Percentiles rank a stretch among this genome's conserved stretches.
Conservation (phyloP, 129 eudicot species). For the Rutidosis leptorrhynchoides region DNA sequence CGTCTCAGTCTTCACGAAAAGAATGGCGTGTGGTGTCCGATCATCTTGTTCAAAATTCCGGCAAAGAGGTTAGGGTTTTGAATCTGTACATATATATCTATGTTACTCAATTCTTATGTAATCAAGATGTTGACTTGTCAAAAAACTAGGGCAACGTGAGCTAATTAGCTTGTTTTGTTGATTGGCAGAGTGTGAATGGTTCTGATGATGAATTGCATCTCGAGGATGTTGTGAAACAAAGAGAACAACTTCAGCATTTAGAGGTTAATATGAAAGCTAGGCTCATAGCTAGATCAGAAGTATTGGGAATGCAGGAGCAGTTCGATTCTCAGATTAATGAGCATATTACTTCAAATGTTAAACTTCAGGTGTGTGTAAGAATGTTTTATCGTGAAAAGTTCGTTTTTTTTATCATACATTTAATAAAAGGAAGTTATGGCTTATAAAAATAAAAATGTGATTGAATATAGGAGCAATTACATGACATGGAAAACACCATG, state of each 20-base stretch:
- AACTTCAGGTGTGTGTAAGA: slow-evolving; percentile 58
- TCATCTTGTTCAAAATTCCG: slow-evolving; percentile 53
- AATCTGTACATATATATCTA: background rate
- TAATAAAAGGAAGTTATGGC: background rate
- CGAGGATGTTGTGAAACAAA: slow-evolving; percentile 53
- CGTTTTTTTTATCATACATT: background rate
- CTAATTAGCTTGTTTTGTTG: slow-evolving; percentile 33
- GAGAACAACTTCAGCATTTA: slow-evolving; percentile 78
- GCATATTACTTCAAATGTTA: slow-evolving; percentile 50
- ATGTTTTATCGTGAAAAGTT: slow-evolving; percentile 6
- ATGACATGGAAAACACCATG: slow-evolving; percentile 64
- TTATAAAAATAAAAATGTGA: slow-evolving; percentile 12
- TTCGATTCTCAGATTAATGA: slow-evolving; percentile 76
- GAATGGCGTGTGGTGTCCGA: slow-evolving; percentile 87
- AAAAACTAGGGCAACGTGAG: slow-evolving; percentile 65
- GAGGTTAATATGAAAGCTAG: slow-evolving; percentile 78
- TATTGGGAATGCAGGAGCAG: slow-evolving; percentile 58
- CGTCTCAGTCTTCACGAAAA: slow-evolving; percentile 60
- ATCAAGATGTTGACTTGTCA: slow-evolving; percentile 53
- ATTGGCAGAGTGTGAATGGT: slow-evolving; percentile 9
- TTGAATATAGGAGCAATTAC: slow-evolving; percentile 66
- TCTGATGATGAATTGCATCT: slow-evolving; percentile 59
- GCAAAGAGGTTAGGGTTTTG: slow-evolving; percentile 35
- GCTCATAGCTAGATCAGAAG: slow-evolving; percentile 66
- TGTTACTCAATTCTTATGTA: background rate